Percentiles rank a stretch among this genome's conserved stretches.
phyloP scores from a whole-genome alignment of 106 monocot genomes.

The Allium fistulosum region DNA sequence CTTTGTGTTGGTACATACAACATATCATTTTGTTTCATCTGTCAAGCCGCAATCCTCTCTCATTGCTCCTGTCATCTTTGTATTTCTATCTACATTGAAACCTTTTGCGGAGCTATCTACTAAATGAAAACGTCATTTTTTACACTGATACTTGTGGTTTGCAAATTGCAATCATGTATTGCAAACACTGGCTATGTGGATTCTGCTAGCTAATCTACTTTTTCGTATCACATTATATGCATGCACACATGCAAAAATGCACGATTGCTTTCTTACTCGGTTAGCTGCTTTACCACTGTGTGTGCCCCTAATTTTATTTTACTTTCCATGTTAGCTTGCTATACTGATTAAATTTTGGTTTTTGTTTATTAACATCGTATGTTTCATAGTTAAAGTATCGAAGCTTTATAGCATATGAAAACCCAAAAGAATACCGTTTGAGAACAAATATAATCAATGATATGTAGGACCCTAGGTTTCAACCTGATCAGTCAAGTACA shows the following conservation, averaged over 20 bases:
- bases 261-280: background rate
- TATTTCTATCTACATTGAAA: too few species aligned
- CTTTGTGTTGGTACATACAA: too few species aligned
- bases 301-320: background rate
- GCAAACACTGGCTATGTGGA: too few species aligned
- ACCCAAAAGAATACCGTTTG: background rate
- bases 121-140: background rate
- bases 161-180: background rate
- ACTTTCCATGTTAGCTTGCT: background rate
- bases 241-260: background rate
- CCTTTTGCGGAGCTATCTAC: background rate
- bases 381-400: background rate
- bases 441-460: background rate
- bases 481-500: conserved; percentile 56
- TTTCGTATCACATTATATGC: background rate
- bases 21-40: too few species aligned
- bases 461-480: conserved; percentile 66
- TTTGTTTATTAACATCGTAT: background rate
- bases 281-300: background rate
- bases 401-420: background rate
- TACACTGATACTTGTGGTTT: background rate
- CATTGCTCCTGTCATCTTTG: too few species aligned
- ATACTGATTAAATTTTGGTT: background rate
- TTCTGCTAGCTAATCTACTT: background rate
- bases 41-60: too few species aligned